These are phyloP conservation scores for Paratinospora sagittata DNA, from an alignment of 164 flowering plant genomes.

Conservation along the genomic window DNA sequence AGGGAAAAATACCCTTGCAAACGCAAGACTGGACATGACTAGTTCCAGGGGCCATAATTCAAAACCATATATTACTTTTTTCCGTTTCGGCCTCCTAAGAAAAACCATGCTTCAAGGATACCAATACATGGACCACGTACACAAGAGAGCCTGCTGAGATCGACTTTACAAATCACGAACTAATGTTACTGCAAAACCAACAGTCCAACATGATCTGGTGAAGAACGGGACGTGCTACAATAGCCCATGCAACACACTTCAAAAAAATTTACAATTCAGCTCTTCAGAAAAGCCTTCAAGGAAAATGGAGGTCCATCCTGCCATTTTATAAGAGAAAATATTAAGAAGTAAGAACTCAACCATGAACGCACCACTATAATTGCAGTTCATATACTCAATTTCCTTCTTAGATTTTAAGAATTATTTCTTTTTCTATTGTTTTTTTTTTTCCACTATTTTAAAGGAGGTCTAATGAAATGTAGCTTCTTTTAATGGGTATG, in stretches of 20 bases:
- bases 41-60: neutral
- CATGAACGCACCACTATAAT: neutral
- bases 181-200: conserved; percentile 13
- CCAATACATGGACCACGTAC: conserved; percentile 5
- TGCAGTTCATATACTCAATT: neutral
- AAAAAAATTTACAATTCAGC: conserved; percentile 31
- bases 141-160: neutral
- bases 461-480: no score
- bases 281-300: conserved; percentile 61
- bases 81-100: neutral
- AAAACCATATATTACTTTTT: neutral
- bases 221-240: conserved; percentile 6
- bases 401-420: no score
- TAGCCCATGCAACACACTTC: conserved; percentile 5
- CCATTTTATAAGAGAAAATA: conserved; percentile 8
- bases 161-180: conserved; percentile 7
- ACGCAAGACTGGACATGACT: neutral
- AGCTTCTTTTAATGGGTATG: no score
- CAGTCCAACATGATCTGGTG: conserved; percentile 13
- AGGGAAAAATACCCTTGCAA: neutral
- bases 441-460: no score
- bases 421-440: no score
- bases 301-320: conserved; percentile 68
- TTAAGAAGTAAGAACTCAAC: conserved; percentile 11
- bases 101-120: conserved; percentile 14